A percentile compares a stretch with the other conserved stretches of the same genome.
phyloP scores from a whole-genome alignment of 2,329 filamentous ascomycete species.

The Zalaria obscura region DNA sequence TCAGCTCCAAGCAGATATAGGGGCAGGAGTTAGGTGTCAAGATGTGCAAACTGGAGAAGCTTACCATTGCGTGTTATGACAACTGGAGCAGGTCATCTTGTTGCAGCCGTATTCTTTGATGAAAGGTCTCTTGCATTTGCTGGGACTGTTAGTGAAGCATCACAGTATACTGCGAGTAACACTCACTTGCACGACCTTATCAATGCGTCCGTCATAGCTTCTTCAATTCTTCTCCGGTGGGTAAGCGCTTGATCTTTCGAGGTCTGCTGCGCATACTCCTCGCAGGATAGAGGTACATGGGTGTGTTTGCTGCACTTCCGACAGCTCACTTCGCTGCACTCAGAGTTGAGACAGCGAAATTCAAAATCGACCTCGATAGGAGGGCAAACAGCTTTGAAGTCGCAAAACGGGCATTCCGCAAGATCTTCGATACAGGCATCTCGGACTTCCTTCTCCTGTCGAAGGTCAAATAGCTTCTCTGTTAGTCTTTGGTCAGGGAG shows the following conservation, averaged over 20 bases:
- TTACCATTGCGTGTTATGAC: constrained; percentile 36
- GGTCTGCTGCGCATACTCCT: constrained; percentile 39
- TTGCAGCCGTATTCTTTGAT: constrained; percentile 72
- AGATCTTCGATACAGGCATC: constrained; percentile 58
- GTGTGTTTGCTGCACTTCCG: constrained; percentile 50
- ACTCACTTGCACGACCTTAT: constrained; percentile 57
- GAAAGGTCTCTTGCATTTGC: constrained; percentile 53
- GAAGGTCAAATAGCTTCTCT: constrained; percentile 52
- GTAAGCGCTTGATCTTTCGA: constrained; percentile 43
- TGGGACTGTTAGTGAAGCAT: background rate
- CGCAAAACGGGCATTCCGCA: constrained; percentile 67
- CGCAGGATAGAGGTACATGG: constrained; percentile 60
- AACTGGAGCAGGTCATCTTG: constrained; percentile 62
- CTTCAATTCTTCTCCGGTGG: constrained; percentile 56
- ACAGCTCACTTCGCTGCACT: constrained; percentile 42
- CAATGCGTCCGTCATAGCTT: constrained; percentile 69
- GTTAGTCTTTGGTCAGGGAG: constrained; percentile 46
- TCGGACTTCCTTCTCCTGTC: constrained; percentile 56
- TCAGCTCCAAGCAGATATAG: background rate
- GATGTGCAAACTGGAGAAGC: background rate
- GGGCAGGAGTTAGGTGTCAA: no score
- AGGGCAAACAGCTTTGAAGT: constrained; percentile 61
- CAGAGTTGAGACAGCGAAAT: constrained; percentile 55
- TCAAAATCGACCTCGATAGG: constrained; percentile 54
- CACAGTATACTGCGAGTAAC: no score